Conservation (phyloP, 805 yeast genomes). For the Candida arabinofermentans region DNA sequence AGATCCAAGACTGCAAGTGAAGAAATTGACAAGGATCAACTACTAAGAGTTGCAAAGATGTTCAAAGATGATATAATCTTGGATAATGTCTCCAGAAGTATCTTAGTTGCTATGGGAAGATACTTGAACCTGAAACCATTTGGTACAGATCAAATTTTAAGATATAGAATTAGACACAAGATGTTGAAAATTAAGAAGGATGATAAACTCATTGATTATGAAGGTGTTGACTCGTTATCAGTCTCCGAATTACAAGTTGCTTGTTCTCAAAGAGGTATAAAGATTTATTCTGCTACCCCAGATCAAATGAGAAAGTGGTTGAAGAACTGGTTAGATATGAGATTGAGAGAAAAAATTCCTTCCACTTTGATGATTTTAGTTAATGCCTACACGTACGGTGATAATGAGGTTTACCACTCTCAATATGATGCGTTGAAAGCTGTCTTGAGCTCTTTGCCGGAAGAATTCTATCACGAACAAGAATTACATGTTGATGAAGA, state of each 20-base stretch:
- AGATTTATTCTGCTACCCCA: conserved; percentile 70
- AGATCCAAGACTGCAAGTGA: conserved; percentile 49
- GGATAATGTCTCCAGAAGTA: conserved; percentile 89
- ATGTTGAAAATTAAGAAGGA: conserved; percentile 85
- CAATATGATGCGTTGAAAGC: conserved; percentile 81
- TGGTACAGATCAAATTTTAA: conserved; percentile 84
- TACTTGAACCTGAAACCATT: conserved; percentile 88
- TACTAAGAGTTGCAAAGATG: conserved; percentile 76
- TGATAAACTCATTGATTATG: conserved; percentile 86
- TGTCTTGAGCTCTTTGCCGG: conserved; percentile 86
- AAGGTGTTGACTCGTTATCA: conserved; percentile 80
- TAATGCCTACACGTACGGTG: conserved; percentile 84
- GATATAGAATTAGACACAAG: conserved; percentile 88
- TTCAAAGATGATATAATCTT: conserved; percentile 91
- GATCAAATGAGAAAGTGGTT: conserved; percentile 75
- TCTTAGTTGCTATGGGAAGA: conserved; percentile 85
- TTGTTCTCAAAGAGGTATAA: conserved; percentile 91
- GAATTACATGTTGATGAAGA: conserved; percentile 78
- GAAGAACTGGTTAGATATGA: conserved; percentile 79
- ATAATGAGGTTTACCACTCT: conserved; percentile 50
- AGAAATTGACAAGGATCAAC: conserved; percentile 59
- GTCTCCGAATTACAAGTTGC: conserved; percentile 84
- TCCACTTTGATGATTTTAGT: conserved; percentile 80
- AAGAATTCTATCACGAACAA: conserved; percentile 92
- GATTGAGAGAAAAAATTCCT: conserved; percentile 84